Evolutionary conservation across 2,329 filamentous ascomycete genomes (phyloP), one percentile per base, ranked within the genome.

Genomic region (Colletotrichum orchidophilum): DNA sequence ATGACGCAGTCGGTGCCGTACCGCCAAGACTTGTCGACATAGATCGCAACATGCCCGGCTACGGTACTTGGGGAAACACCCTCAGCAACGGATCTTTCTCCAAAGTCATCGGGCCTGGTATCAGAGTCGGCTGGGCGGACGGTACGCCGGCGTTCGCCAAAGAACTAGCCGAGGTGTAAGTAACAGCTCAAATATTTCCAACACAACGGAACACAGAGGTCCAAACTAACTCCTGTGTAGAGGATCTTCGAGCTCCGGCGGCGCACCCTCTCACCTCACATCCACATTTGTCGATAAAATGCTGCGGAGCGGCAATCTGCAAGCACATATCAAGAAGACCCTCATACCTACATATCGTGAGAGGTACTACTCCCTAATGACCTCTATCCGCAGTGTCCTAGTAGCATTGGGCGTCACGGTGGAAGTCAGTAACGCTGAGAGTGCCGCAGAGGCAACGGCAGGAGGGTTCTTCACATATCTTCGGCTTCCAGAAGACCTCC

Each of bases 71-170:
- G 78, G 95, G 96, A 5, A 92, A 98, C 79, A 88, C 91, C 9
- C 84, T 95, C 35, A 95, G 93, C 76, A 98, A 98, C 78, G 95
- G 93, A n/a, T 94, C 92, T 3, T 98, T 98, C 80, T 94, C 91
- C 78, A 98, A 98, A 80, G 90, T 98, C 35, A 87, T 91, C 26
- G 94, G 91, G 0, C 95, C 96, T 0, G 96, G 96, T 0, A 82
- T 93, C 57, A 87, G 96, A 13, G 95, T 93, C 0, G 96, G 96
- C 13, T 98, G 95, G 95, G 89, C 91, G 1, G 94, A 97, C 78
- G 92, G 88, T 1, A 91, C 90, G 6, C 83, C 86, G 0, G 85
- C 82, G 39, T 87, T 89, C 75, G 84, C 82, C 1, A 77, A 81
- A 59, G 89, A 88, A 0, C 75, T 90, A 0, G 81, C 85, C 12